Percentiles rank a stretch among this genome's conserved stretches.
These are phyloP conservation scores for Chaetomiaceae sp. DNA, from an alignment of 2,329 filamentous ascomycete genomes.

Conservation along the genomic window DNA sequence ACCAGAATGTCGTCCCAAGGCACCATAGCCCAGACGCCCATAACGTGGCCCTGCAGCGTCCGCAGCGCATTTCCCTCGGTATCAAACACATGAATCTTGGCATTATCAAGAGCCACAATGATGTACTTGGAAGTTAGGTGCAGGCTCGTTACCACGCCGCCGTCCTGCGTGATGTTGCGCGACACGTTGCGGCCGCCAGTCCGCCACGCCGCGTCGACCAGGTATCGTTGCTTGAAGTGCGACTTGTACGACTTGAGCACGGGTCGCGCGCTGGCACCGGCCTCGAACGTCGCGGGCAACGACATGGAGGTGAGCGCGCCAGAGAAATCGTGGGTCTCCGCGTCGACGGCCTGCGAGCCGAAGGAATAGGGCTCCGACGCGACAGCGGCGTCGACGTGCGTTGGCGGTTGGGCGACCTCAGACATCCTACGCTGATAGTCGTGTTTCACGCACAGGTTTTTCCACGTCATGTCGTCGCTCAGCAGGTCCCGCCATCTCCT, in stretches of 20 bases:
- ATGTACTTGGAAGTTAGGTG: slow-evolving; percentile 95
- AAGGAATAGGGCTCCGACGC: slow-evolving; percentile 29
- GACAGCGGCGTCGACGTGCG: slow-evolving; percentile 27
- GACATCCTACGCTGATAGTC: slow-evolving; percentile 65
- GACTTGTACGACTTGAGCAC: slow-evolving; percentile 83
- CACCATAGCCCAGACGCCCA: slow-evolving; percentile 99
- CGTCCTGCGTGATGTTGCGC: slow-evolving; percentile 89
- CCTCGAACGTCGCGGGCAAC: slow-evolving; percentile 44
- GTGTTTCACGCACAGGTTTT: slow-evolving; percentile 92
- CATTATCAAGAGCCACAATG: slow-evolving; percentile 94
- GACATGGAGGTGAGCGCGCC: slow-evolving; percentile 34
- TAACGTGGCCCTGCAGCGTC: slow-evolving; percentile 89
- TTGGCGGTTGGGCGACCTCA: slow-evolving; percentile 39
- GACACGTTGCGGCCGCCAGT: slow-evolving; percentile 80
- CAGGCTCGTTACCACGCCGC: slow-evolving; percentile 91
- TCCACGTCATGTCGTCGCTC: slow-evolving; percentile 97
- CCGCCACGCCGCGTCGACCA: slow-evolving; percentile 95
- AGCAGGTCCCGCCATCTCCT: slow-evolving; percentile 87
- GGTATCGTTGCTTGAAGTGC: slow-evolving; percentile 95
- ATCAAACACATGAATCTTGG: slow-evolving; percentile 97
- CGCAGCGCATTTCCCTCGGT: slow-evolving; percentile 82
- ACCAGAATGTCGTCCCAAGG: slow-evolving; percentile 94
- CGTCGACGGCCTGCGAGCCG: slow-evolving; percentile 29
- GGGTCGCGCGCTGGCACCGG: slow-evolving; percentile 42
- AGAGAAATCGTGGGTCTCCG: slow-evolving; percentile 39